These are phyloP conservation scores for Xeromyces bisporus DNA, from an alignment of 495 filamentous ascomycete genomes.

Conservation along the genomic window DNA sequence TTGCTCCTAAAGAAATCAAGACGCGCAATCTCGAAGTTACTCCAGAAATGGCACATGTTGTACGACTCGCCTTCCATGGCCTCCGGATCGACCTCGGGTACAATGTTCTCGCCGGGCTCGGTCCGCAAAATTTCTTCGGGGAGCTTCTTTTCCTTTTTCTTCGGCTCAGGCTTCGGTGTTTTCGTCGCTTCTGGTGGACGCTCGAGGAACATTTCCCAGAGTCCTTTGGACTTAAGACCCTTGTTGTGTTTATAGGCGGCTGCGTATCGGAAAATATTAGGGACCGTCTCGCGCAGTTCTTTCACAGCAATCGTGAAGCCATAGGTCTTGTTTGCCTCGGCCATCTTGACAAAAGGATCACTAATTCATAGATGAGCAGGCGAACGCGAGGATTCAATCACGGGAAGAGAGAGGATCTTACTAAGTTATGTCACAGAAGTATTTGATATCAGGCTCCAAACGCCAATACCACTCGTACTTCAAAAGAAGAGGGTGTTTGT, in stretches of 20 bases:
- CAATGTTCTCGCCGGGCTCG: constrained; percentile 52
- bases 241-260: constrained; percentile 93
- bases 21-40: constrained; percentile 96
- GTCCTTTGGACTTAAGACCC: constrained; percentile 74
- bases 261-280: constrained; percentile 98
- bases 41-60: constrained; percentile 99
- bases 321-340: constrained; percentile 86
- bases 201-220: constrained; percentile 99
- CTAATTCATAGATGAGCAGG: constrained; percentile 30
- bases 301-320: constrained; percentile 99
- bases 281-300: constrained; percentile 93
- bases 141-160: constrained; percentile 46
- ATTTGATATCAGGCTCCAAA: constrained; percentile 98
- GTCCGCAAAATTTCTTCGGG: constrained; percentile 70
- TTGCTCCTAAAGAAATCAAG: constrained; percentile 93
- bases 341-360: constrained; percentile 93
- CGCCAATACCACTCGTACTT: constrained; percentile 99
- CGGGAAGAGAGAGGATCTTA: constrained; percentile 28
- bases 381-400: background rate
- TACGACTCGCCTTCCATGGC: constrained; percentile 95
- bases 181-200: constrained; percentile 39
- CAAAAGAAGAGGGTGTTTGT: constrained; percentile 84
- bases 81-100: constrained; percentile 75
- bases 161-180: constrained; percentile 37
- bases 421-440: constrained; percentile 99